Evolutionary conservation across 306 rosid species (phyloP), one percentile per base, ranked within the genome.

Genomic region (Gynostemma pentaphyllum): DNA sequence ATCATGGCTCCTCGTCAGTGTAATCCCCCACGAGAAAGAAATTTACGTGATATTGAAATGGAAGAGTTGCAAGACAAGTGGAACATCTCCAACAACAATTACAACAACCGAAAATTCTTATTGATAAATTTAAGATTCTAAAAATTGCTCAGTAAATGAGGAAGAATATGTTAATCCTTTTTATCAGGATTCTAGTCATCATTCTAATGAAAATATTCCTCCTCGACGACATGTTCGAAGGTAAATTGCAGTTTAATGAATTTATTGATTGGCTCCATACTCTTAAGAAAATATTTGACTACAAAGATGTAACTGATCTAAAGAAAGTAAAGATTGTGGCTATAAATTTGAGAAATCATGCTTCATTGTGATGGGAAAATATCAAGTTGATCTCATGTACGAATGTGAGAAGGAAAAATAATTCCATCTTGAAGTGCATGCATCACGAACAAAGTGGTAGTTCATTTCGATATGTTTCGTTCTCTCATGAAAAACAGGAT

Each of bases 241-340:
- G 68, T 13, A n/a, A 4, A 9, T 32, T 69, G 12, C 32, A 29
- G 2, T 21, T 40, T 0, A 26, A 57, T 0, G 48, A 57, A 16
- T 44, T 57, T 23, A 1, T 69, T 5, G 67, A 69, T 34, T 56
- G 50, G 67, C 66, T 32, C 24, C 21, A 16, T 30, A 40, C 18
- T 30, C 1, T 48, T 0, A 44, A 70, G 1, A 26, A 5, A 1
- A n/a, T n/a, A n/a, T n/a, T n/a, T n/a, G n/a, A n/a, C n/a, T n/a
- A n/a, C n/a, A n/a, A n/a, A n/a, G n/a, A n/a, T n/a, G n/a, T n/a
- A n/a, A n/a, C n/a, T n/a, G n/a, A n/a, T n/a, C n/a, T n/a, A n/a
- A n/a, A n/a, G n/a, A n/a, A n/a, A n/a, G n/a, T n/a, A n/a, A n/a
- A n/a, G n/a, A n/a, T n/a, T n/a, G n/a, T n/a, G n/a, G 44, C 42